Base-by-base conservation (phyloP, 495 filamentous ascomycete genomes). In the Neurospora tetraspora region DNA sequence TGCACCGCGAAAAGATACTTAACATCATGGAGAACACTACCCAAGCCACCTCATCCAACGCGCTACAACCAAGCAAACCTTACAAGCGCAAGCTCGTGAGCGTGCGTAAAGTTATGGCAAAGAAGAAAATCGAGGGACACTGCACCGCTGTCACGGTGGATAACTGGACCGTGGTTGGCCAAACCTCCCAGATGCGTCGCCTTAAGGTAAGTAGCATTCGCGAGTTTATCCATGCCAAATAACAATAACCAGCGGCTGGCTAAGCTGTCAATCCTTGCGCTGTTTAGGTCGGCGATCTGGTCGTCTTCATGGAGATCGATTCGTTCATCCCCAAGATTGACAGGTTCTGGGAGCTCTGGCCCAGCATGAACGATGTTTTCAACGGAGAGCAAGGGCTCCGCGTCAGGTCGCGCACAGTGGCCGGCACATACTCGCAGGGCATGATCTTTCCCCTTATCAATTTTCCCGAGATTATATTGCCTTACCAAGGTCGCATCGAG, bases 221-320 rank as follows among this genome's bases (percentile, higher is more conserved):
- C 12, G 20, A 61, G 53, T 6, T 9, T 18, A 18, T 14, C 10
- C 20, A 14, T 14, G 4, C 5, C 10, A 27, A 27, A 6, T 14
- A 12, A 23, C 5, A 53, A 2, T 1, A 7, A 31, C 18, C 34
- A 14, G 14, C 6, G 1, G 14, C 5, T 34, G 4, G 1, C 53
- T 34, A 34, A 61, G 5, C 4, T 61, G 53, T 9, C 14, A 6
- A 9, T 27, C 9, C 5, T 38, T 36, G 27, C 23, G 5, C 5
- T 18, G 12, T 8, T n/a, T 40, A 77, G 71, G 59, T 69, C 1
- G 71, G 71, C 20, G 72, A 76, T n/a, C 36, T 79, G 4, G 76
- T 79, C 12, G 68, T 79, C 18, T 79, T 71, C 31, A 71, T 78
- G 59, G 74, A 79, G 45, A 78, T 79, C 16, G 77, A 79, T 39